Evolutionary conservation across 768 basidiomycete species (phyloP), one percentile per base, ranked within the genome.

Genomic region (Gloeopeniophorella convolvens): DNA sequence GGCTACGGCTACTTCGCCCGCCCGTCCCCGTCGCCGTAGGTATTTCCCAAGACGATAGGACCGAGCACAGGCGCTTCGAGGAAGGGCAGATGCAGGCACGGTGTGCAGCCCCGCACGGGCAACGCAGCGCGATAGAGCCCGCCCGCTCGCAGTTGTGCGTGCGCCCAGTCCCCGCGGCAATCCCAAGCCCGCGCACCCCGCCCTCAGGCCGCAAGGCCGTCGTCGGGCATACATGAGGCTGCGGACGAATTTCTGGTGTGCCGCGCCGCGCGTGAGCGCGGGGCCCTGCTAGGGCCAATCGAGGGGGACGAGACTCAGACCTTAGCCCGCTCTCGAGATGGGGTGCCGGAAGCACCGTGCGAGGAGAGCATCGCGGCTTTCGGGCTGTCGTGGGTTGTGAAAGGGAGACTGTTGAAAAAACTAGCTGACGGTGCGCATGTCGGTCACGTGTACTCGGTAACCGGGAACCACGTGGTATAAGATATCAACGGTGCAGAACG

Each of bases 281-380:
- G 53, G 61, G 57, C 64, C 54, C 60, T 3, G 56, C 49, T 56
- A 59, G 65, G 55, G 63, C 64, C 65, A 41, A 58, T 67, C 62
- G 34, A 42, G 54, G 61, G 61, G 43, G 59, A 64, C 50, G 20
- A 45, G 60, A 42, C 58, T 67, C 66, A 67, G 62, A 66, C 66
- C 62, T 61, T 66, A 54, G 41, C 63, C 66, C 60, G 59, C 65
- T 66, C 67, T 61, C 55, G 33, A 65, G 35, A 28, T n/a, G 57
- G 33, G 32, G 44, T 44, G 37, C 28, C 12, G 12, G 10, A 30
- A 31, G 39, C 31, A 37, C 53, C 32, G 53, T 50, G 42, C 34
- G 53, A 41, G 24, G 53, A 31, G 53, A 54, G 51, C 60, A 61
- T 59, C 18, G 54, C 45, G 42, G 50, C 49, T 39, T 55, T 55